These are phyloP conservation scores for Elsinoe australis DNA, from an alignment of 2,329 filamentous ascomycete genomes.

Conservation along the genomic window DNA sequence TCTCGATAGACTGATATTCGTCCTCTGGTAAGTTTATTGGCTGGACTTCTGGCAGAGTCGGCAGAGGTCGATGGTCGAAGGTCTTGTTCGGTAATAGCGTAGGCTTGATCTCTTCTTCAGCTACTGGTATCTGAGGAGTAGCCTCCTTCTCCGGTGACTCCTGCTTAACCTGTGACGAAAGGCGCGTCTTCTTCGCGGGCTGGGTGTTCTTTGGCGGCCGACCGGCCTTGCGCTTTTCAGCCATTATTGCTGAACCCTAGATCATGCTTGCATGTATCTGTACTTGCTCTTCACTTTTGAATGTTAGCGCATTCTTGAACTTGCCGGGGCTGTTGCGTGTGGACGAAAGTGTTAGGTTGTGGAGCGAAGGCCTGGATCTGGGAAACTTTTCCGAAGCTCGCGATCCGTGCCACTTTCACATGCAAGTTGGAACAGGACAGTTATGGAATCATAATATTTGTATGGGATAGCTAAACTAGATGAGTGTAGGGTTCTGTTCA, in stretches of 20 bases:
- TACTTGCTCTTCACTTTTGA: not conserved
- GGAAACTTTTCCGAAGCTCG: no score
- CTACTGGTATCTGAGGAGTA: constrained; percentile 20
- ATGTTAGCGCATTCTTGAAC: not conserved
- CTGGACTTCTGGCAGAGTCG: constrained; percentile 62
- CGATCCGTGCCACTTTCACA: no score
- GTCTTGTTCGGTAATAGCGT: constrained; percentile 53
- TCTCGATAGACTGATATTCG: constrained; percentile 62
- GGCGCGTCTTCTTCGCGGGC: constrained; percentile 24
- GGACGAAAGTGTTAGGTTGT: no score
- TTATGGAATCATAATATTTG: no score
- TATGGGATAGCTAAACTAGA: no score
- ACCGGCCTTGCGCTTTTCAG: constrained; percentile 26
- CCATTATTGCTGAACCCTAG: not conserved
- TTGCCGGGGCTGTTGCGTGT: no score
- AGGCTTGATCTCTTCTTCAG: constrained; percentile 24
- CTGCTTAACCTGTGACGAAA: constrained; percentile 14
- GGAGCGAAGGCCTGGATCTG: no score
- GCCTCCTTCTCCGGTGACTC: constrained; percentile 17
- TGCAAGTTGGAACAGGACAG: no score
- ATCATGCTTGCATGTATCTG: not conserved
- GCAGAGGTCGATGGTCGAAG: constrained; percentile 58
- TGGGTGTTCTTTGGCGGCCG: constrained; percentile 22
- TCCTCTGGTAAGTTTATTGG: constrained; percentile 52
- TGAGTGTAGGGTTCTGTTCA: no score